Percentiles rank a stretch among this genome's conserved stretches.
Evolutionary conservation across 2,329 filamentous ascomycete genomes (phyloP).

Genomic region (Chaetomiaceae sp.): DNA sequence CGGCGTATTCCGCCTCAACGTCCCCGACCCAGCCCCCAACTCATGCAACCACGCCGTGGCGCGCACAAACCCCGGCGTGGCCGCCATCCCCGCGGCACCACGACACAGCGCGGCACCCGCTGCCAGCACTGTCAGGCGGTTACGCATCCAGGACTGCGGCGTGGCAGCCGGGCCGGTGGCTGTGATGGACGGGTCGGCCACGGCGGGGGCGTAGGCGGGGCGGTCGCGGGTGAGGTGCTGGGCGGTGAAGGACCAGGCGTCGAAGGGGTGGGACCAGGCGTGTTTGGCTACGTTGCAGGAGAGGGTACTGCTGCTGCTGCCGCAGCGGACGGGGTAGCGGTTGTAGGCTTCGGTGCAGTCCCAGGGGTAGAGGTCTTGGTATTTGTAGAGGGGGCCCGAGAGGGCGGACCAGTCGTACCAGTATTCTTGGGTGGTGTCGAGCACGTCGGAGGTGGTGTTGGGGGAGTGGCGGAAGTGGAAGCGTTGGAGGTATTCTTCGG

Average conservation of each 20-base stretch:
- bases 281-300: slow-evolving; percentile 43
- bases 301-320: too few species aligned
- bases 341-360: slow-evolving; percentile 41
- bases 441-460: slow-evolving; percentile 39
- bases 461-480: slow-evolving; percentile 37
- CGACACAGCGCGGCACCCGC: background rate
- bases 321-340: slow-evolving; percentile 34
- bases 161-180: background rate
- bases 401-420: slow-evolving; percentile 44
- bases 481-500: slow-evolving; percentile 39
- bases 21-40: slow-evolving; percentile 9
- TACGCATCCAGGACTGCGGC: background rate
- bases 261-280: slow-evolving; percentile 41
- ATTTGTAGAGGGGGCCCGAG: slow-evolving; percentile 34
- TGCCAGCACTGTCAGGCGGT: background rate
- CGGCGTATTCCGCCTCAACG: too few species aligned
- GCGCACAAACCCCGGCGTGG: background rate
- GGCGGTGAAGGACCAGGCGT: slow-evolving; percentile 39
- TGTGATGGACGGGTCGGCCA: background rate
- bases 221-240: slow-evolving; percentile 36
- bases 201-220: slow-evolving; percentile 29
- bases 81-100: background rate
- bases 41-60: slow-evolving; percentile 3
- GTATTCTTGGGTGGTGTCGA: slow-evolving; percentile 41
- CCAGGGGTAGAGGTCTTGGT: slow-evolving; percentile 43